Evolutionary conservation across 2,329 filamentous ascomycete species (phyloP).

Genomic region (Scorias spongiosa): DNA sequence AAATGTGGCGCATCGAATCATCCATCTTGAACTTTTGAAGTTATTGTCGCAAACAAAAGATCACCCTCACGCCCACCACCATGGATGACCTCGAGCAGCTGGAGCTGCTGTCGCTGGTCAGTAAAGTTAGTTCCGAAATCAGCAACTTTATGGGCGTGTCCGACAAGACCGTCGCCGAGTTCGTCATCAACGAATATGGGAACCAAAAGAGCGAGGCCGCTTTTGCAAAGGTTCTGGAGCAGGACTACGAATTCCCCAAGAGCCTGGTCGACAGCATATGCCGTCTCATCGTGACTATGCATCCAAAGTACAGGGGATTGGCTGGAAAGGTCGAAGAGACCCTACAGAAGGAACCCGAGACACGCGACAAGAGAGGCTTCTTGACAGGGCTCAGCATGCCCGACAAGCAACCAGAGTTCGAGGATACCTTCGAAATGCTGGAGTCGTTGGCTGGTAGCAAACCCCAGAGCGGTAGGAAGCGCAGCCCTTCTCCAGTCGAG

Average conservation of each 20-base stretch:
- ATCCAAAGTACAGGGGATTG: conserved; percentile 68
- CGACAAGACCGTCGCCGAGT: conserved; percentile 92
- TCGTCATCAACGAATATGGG: conserved; percentile 79
- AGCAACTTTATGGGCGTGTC: conserved; percentile 84
- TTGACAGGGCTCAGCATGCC: conserved; percentile 83
- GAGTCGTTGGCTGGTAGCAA: conserved; percentile 65
- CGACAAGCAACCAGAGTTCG: conserved; percentile 52
- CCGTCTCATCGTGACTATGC: conserved; percentile 73
- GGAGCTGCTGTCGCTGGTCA: conserved; percentile 85
- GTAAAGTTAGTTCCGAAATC: conserved; percentile 84
- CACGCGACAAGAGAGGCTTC: conserved; percentile 64
- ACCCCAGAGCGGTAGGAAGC: conserved; percentile 37
- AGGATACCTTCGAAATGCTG: conserved; percentile 85
- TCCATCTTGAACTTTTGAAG: background rate
- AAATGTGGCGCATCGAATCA: background rate
- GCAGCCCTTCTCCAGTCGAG: conserved; percentile 43
- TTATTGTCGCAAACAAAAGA: too few relatives aligned
- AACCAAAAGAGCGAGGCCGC: conserved; percentile 42
- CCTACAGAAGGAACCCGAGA: conserved; percentile 19
- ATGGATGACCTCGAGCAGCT: conserved; percentile 90
- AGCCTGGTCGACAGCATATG: conserved; percentile 87
- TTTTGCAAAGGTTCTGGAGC: conserved; percentile 55
- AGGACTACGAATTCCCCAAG: conserved; percentile 64
- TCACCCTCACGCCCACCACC: conserved; percentile 2
- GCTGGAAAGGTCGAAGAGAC: conserved; percentile 12